Conservation (phyloP, 192 early-diverging fungal genomes). For the Irineochytrium annulatum region DNA sequence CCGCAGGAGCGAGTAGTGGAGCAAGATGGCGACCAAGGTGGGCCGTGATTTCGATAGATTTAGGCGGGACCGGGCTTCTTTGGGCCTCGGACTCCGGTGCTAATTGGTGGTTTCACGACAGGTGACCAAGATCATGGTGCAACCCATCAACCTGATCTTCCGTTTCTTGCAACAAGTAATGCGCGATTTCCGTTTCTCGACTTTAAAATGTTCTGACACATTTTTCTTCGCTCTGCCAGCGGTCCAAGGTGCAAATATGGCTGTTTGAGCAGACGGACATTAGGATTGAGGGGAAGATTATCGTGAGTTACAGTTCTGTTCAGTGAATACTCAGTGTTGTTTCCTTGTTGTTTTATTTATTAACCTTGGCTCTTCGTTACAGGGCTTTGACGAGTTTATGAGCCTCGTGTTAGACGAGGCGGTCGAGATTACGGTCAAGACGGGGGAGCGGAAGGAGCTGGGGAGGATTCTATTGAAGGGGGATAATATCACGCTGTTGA, state of each 20-base stretch:
- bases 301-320: conserved; percentile 53
- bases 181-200: neutral
- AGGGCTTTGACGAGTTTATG: conserved; percentile 99
- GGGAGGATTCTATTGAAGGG: conserved; percentile 94
- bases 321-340: neutral
- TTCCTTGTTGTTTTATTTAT: neutral
- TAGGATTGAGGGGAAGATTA: conserved; percentile 89
- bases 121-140: conserved; percentile 82
- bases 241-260: conserved; percentile 90
- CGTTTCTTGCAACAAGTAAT: conserved; percentile 85
- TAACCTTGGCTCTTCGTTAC: conserved; percentile 19
- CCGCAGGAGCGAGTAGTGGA: too few species aligned
- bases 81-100: too few species aligned
- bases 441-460: conserved; percentile 65
- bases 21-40: too few species aligned
- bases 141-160: conserved; percentile 95
- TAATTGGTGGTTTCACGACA: too few species aligned
- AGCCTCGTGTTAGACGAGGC: conserved; percentile 90
- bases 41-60: too few species aligned
- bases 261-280: conserved; percentile 82
- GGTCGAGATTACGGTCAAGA: conserved; percentile 78
- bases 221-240: conserved; percentile 43
- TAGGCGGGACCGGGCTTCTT: too few species aligned
- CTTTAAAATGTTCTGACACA: neutral
- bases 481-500: conserved; percentile 87